Evolutionary conservation across 768 basidiomycete genomes (phyloP), one percentile per base, ranked within the genome.

Genomic region (Vararia minispora): DNA sequence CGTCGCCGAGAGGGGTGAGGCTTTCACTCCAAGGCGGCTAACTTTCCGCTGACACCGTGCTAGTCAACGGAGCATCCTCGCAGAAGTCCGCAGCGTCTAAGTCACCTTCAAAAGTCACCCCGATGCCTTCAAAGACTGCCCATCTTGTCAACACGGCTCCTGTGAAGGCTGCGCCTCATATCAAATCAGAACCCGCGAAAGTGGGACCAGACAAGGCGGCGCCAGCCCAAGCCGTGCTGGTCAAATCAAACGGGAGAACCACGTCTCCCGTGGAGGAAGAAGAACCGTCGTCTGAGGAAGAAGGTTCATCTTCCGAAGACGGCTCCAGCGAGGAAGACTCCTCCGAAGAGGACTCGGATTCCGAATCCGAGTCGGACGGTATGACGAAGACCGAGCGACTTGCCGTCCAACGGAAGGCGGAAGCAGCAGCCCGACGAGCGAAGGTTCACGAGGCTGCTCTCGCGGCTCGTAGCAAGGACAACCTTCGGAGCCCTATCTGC

Each of bases 401-500:
- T 52, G 73, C 72, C 8, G 74, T 74, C 14, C 72, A 83, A 57
- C 68, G 66, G 46, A 94, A 91, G 61, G 80, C 78, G 0, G 83
- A 86, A 46, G 89, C 90, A n/a, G 80, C 80, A 25, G 82, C 73
- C 14, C 75, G 89, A 30, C 72, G 74, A 35, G 72, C 76, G 31
- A 81, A 89, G 52, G 79, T 83, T 7, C 83, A 81, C 49, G 78
- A 86, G 57, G 82, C 75, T 21, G 92, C 95, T 2, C 58, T 92
- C 42, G 86, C 91, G 28, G 85, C 83, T 4, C 64, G 88, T 36
- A 88, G 63, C 56, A 90, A 86, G 58, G 90, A 98, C 49, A 65
- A 98, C 56, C 63, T 99, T 33, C 83, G 95, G 29, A 88, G 83
- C 56, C 95, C 95, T 11, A 99, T 99, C 56, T 98, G 94, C 56